phyloP scores from a whole-genome alignment of 768 basidiomycete genomes.

The Serendipita sp. region DNA sequence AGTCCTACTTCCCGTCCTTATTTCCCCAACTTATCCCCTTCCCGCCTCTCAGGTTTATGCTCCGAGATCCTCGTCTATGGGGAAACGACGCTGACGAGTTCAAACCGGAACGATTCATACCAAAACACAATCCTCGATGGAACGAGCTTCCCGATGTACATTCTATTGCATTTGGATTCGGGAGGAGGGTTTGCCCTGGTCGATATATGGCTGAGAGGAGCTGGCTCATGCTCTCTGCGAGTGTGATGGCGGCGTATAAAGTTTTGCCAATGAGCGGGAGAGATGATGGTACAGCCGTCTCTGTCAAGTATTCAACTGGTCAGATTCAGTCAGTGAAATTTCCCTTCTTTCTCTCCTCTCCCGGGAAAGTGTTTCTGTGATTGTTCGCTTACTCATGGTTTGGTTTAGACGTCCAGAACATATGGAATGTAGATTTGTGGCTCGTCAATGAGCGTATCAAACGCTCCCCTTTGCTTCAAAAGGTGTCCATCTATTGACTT shows the following conservation, averaged over 20 bases:
- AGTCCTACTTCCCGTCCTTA: no score
- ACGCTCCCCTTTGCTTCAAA: no score
- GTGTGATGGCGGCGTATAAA: not conserved
- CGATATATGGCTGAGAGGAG: constrained; percentile 32
- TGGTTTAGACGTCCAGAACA: no score
- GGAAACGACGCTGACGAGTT: not conserved
- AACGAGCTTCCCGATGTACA: constrained; percentile 36
- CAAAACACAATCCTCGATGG: not conserved
- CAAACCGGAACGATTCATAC: not conserved
- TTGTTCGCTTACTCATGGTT: no score
- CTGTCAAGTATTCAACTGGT: no score
- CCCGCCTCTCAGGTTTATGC: not conserved
- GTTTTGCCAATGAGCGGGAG: not conserved
- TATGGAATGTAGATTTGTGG: no score
- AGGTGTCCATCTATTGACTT: no score
- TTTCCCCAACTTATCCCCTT: not conserved
- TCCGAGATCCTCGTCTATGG: constrained; percentile 3
- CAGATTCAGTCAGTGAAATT: no score
- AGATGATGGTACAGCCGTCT: not conserved
- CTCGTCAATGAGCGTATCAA: no score
- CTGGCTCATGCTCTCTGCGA: not conserved
- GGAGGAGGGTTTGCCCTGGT: constrained; percentile 38
- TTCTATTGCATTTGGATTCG: constrained; percentile 52
- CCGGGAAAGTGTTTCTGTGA: no score
- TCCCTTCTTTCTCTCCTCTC: no score